Evolutionary conservation across 225 moss, liverwort and hornwort species (phyloP).

Genomic region (Thuidium tamariscinum): DNA sequence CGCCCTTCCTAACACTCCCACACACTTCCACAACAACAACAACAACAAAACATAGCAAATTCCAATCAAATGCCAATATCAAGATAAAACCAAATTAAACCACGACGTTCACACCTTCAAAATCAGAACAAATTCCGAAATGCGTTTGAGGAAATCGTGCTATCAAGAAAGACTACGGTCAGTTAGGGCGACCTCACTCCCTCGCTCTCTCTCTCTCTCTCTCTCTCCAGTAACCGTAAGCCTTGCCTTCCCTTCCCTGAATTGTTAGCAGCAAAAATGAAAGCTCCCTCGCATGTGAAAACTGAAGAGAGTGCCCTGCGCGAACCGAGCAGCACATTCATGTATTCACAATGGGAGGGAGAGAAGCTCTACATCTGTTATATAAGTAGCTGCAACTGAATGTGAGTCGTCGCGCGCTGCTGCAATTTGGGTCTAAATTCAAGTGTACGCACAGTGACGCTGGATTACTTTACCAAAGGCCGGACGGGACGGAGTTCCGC

Average conservation of each 20-base stretch:
- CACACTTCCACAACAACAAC: neutral
- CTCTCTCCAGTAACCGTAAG: neutral
- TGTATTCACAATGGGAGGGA: neutral
- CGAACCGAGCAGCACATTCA: neutral
- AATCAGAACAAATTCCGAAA: neutral
- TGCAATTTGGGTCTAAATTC: neutral
- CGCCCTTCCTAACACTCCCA: neutral
- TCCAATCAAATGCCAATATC: neutral
- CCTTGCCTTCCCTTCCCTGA: neutral
- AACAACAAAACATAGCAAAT: neutral
- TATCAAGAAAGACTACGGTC: neutral
- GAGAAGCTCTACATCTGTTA: neutral
- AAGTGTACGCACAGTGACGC: neutral
- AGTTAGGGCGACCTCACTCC: neutral
- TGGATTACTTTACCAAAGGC: neutral
- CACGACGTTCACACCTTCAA: neutral
- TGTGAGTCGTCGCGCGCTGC: neutral
- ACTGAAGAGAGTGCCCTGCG: neutral
- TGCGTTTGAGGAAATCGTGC: neutral
- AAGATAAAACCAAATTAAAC: neutral
- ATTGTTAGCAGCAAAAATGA: too few species aligned
- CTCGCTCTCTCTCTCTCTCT: neutral
- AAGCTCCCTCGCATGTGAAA: neutral
- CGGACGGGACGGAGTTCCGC: neutral
- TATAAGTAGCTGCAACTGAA: neutral